Percentiles rank a stretch among this genome's conserved stretches.
phyloP scores from a whole-genome alignment of 257 asterid species.

The Eucommia ulmoides region DNA sequence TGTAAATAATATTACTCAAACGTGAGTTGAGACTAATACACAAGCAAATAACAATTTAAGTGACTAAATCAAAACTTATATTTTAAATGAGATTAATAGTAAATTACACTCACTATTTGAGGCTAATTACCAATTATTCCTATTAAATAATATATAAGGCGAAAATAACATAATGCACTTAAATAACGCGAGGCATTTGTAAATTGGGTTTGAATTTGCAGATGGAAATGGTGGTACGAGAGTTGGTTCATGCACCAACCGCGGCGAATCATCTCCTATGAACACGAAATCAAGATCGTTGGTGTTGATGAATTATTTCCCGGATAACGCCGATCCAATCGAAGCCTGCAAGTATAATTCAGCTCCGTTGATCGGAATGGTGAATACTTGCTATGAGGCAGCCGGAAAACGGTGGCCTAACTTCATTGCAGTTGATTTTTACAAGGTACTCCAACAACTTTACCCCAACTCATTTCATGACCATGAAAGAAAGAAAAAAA shows the following conservation, averaged over 20 bases:
- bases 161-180: background rate
- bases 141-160: too few species aligned
- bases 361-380: conserved; percentile 55
- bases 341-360: conserved; percentile 84
- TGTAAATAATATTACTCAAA: too few species aligned
- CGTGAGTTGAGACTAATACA: too few species aligned
- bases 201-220: conserved; percentile 21
- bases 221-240: conserved; percentile 85
- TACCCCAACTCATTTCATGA: background rate
- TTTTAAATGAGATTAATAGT: too few species aligned
- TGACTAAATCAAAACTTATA: too few species aligned
- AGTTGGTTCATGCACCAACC: conserved; percentile 71
- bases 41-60: too few species aligned
- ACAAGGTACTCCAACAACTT: conserved; percentile 35
- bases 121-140: too few species aligned
- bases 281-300: conserved; percentile 60
- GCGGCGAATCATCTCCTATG: conserved; percentile 74
- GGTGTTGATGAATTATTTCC: conserved; percentile 79
- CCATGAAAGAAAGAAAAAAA: background rate
- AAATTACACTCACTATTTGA: too few species aligned
- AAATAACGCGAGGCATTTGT: conserved; percentile 4
- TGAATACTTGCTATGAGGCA: conserved; percentile 65
- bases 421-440: conserved; percentile 81
- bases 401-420: conserved; percentile 89
- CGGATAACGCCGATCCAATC: conserved; percentile 48